phyloP scores from a whole-genome alignment of 2,329 filamentous ascomycete genomes.

The Fusarium haematococcum region DNA sequence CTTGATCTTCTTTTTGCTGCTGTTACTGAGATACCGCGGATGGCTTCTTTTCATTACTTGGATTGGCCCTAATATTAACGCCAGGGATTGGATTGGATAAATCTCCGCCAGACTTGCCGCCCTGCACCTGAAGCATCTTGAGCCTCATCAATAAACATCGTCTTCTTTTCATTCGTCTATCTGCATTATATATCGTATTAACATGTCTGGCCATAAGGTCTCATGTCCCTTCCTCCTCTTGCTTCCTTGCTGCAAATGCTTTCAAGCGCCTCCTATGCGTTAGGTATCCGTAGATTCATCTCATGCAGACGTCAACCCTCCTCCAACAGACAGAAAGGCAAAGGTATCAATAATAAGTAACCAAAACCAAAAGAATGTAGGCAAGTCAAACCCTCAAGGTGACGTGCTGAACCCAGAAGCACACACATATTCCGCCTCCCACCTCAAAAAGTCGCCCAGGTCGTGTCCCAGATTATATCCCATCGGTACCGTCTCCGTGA shows the following conservation, averaged over 20 bases:
- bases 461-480: conserved; percentile 71
- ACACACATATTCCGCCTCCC: conserved; percentile 66
- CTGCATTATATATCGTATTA: conserved; percentile 27
- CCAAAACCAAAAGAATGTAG: not conserved
- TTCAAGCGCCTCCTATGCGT: conserved; percentile 25
- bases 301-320: conserved; percentile 13
- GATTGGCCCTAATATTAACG: too few relatives aligned
- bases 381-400: conserved; percentile 12
- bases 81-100: too few relatives aligned
- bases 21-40: too few relatives aligned
- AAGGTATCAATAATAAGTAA: conserved; percentile 9
- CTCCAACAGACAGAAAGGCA: not conserved
- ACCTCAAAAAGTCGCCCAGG: conserved; percentile 68
- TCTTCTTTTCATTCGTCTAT: conserved; percentile 30
- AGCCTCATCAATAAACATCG: not conserved
- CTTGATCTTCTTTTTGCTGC: too few relatives aligned
- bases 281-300: conserved; percentile 12
- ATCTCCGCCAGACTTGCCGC: too few relatives aligned
- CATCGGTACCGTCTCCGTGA: conserved; percentile 61
- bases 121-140: too few relatives aligned
- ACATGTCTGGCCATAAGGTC: conserved; percentile 1
- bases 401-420: conserved; percentile 44
- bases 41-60: too few relatives aligned
- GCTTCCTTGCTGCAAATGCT: conserved; percentile 19
- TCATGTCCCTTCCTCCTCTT: conserved; percentile 1